Percentiles rank a stretch among this genome's conserved stretches.
Conservation (phyloP, 305 asterid genomes). For the Fraxinus floribunda region DNA sequence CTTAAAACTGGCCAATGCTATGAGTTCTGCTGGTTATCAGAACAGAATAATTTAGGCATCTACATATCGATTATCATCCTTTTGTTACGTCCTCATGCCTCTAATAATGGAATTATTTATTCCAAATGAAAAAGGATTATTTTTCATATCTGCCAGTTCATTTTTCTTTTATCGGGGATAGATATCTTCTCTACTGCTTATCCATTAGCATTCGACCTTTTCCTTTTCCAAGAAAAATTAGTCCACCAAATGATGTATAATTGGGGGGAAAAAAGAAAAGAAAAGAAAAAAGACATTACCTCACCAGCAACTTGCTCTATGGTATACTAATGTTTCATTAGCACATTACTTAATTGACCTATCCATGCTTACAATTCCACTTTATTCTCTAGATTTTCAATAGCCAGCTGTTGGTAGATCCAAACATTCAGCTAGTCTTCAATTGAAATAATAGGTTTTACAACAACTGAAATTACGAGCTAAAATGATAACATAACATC, state of each 20-base stretch:
- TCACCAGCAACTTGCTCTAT: neutral
- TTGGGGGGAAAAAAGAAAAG: neutral
- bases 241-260: neutral
- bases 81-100: neutral
- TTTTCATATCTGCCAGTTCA: neutral
- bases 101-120: neutral
- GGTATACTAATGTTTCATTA: neutral
- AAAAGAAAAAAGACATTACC: neutral
- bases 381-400: neutral
- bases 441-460: neutral
- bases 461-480: neutral
- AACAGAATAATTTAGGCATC: neutral
- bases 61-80: neutral
- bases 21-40: neutral
- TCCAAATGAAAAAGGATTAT: neutral
- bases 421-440: neutral
- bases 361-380: neutral
- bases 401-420: neutral
- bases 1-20: neutral
- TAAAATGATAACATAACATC: neutral
- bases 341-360: neutral
- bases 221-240: neutral
- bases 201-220: neutral
- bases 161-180: neutral
- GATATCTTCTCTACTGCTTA: neutral